Evolutionary conservation across 2,329 filamentous ascomycete species (phyloP).

Genomic region (Scedosporium apiospermum): DNA sequence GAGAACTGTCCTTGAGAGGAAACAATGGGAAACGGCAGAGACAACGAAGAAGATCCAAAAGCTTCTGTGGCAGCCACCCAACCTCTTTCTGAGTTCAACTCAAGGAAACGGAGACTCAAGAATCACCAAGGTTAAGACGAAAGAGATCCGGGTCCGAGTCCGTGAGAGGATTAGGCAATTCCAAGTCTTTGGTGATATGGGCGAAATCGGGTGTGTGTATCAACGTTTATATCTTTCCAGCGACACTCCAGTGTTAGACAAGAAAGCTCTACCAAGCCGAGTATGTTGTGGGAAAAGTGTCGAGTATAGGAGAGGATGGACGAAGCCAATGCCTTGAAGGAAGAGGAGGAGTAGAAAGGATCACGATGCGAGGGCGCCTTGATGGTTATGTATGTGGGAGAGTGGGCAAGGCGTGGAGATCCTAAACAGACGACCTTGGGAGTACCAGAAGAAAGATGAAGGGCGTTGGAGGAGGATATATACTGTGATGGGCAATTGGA

Average conservation of each 20-base stretch:
- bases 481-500: constrained; percentile 1
- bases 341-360: neutral
- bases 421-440: neutral
- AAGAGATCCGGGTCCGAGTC: neutral
- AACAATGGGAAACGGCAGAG: neutral
- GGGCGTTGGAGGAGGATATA: constrained; percentile 3
- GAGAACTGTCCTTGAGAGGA: neutral
- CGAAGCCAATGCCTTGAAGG: neutral
- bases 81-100: neutral
- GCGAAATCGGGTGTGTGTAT: neutral
- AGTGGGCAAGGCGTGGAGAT: neutral
- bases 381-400: neutral
- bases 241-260: neutral
- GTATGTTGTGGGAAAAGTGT: neutral
- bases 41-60: neutral
- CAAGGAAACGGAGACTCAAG: neutral
- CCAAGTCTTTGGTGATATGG: neutral
- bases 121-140: neutral
- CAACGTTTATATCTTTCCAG: neutral
- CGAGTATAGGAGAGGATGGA: neutral
- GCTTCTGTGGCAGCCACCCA: neutral
- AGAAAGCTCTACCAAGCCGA: neutral
- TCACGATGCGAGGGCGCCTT: neutral
- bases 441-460: neutral
- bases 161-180: neutral